Percentiles rank a stretch among this genome's conserved stretches.
Conservation (phyloP, 176 grass and related monocot species). For the Lolium rigidum region DNA sequence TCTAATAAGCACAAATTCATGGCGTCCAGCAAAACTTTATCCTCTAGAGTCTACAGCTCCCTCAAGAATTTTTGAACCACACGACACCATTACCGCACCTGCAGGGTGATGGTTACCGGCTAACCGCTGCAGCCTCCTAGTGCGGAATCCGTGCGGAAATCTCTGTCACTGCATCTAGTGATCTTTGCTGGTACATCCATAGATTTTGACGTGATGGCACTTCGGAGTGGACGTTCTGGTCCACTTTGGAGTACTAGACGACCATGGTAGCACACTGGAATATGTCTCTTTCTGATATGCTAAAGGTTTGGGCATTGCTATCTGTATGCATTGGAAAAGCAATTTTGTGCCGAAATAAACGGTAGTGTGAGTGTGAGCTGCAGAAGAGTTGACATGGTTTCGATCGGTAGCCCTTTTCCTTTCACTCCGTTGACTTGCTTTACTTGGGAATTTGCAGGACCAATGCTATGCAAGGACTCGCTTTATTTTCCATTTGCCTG, state of each 20-base stretch:
- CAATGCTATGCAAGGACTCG: not conserved
- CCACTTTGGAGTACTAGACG: conserved; percentile 5
- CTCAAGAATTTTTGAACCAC: not conserved
- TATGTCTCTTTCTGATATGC: conserved; percentile 35
- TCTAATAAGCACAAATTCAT: not conserved
- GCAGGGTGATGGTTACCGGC: conserved; percentile 38
- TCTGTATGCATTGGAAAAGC: not conserved
- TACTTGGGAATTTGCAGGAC: not conserved
- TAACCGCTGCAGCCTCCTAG: conserved; percentile 36
- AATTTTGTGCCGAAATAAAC: conserved; percentile 19
- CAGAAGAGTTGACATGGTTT: not conserved
- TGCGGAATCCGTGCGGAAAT: conserved; percentile 40
- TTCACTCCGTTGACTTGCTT: not conserved
- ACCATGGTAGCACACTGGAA: conserved; percentile 28
- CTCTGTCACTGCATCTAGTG: conserved; percentile 30
- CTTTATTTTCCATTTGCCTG: too few species aligned
- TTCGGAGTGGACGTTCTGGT: conserved; percentile 22
- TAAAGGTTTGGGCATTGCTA: not conserved
- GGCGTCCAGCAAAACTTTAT: not conserved
- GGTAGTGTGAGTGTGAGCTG: not conserved
- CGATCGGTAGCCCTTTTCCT: not conserved
- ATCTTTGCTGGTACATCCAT: conserved; percentile 29
- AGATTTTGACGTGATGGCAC: conserved; percentile 29
- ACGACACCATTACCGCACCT: conserved; percentile 19
- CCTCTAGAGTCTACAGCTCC: not conserved